Conservation (phyloP, 2,329 filamentous ascomycete species). For the Ceratocystiopsis minuta region DNA sequence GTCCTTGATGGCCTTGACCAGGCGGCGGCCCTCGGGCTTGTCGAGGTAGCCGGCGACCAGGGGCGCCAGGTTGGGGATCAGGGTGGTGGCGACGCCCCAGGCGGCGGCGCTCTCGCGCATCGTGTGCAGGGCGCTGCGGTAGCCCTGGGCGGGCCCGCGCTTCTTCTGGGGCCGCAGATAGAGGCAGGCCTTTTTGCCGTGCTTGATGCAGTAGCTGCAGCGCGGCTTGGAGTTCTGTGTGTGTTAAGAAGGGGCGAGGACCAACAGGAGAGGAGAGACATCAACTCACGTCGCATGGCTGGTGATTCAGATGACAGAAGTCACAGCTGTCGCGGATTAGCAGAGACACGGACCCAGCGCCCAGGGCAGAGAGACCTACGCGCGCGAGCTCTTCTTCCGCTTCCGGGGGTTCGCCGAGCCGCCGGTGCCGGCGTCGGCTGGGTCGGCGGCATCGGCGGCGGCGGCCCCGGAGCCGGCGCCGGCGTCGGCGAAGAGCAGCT, state of each 20-base stretch:
- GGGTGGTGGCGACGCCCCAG: slow-evolving; percentile 19
- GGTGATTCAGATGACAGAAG: slow-evolving; percentile 28
- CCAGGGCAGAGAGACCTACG: slow-evolving; percentile 11
- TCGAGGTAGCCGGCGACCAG: slow-evolving; percentile 19
- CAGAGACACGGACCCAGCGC: background rate
- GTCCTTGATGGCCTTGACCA: slow-evolving; percentile 18
- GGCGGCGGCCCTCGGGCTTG: slow-evolving; percentile 14
- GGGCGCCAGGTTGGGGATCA: slow-evolving; percentile 19
- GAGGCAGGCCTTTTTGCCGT: slow-evolving; percentile 20
- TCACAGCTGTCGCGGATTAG: slow-evolving; percentile 20
- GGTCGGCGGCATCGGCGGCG: slow-evolving; percentile 2
- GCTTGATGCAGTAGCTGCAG: slow-evolving; percentile 25
- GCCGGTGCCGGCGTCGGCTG: slow-evolving; percentile 7
- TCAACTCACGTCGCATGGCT: slow-evolving; percentile 23
- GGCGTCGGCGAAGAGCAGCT: too few relatives aligned
- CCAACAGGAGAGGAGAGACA: background rate
- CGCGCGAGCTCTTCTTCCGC: slow-evolving; percentile 19
- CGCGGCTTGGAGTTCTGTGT: slow-evolving; percentile 22
- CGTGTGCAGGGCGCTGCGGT: slow-evolving; percentile 20
- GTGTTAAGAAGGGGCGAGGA: too few relatives aligned
- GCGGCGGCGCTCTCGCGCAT: slow-evolving; percentile 22
- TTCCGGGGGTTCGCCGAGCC: slow-evolving; percentile 15
- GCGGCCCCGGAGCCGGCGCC: too few relatives aligned
- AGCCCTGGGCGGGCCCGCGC: slow-evolving; percentile 20
- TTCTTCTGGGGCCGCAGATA: slow-evolving; percentile 22